Conservation (phyloP, 1,139 yeast species). For the Candida mesenterica region DNA sequence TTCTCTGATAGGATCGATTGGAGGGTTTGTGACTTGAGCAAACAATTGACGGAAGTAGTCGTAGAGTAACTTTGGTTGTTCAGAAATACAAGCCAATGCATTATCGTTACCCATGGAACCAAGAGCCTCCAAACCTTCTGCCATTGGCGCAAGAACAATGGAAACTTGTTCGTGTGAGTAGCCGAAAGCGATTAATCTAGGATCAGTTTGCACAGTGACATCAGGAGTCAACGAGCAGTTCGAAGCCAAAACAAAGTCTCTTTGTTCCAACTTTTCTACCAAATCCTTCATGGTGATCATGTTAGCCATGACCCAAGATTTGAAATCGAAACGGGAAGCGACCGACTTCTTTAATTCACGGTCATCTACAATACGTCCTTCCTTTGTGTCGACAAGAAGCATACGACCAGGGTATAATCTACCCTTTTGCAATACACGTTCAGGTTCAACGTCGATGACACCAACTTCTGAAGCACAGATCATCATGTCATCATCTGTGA, state of each 20-base stretch:
- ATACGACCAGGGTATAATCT: constrained; percentile 95
- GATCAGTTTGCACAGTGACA: constrained; percentile 68
- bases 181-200: constrained; percentile 82
- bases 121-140: constrained; percentile 89
- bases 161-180: constrained; percentile 91
- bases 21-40: constrained; percentile 98
- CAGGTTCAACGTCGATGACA: constrained; percentile 86
- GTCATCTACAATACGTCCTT: constrained; percentile 92
- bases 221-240: constrained; percentile 16
- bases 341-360: constrained; percentile 79
- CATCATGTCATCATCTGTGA: constrained; percentile 91
- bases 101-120: constrained; percentile 99
- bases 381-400: constrained; percentile 91
- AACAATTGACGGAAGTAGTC: constrained; percentile 95
- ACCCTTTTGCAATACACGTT: constrained; percentile 82
- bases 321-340: constrained; percentile 86
- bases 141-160: constrained; percentile 89
- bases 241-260: constrained; percentile 39
- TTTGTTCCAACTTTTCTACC: constrained; percentile 52
- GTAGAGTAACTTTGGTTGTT: constrained; percentile 85
- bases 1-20: constrained; percentile 97
- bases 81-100: constrained; percentile 93
- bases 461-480: constrained; percentile 99
- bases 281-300: constrained; percentile 81
- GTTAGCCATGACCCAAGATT: constrained; percentile 88